phyloP scores from a whole-genome alignment of 108 stramenopile genomes.

The Cyclotella kingstonii region DNA sequence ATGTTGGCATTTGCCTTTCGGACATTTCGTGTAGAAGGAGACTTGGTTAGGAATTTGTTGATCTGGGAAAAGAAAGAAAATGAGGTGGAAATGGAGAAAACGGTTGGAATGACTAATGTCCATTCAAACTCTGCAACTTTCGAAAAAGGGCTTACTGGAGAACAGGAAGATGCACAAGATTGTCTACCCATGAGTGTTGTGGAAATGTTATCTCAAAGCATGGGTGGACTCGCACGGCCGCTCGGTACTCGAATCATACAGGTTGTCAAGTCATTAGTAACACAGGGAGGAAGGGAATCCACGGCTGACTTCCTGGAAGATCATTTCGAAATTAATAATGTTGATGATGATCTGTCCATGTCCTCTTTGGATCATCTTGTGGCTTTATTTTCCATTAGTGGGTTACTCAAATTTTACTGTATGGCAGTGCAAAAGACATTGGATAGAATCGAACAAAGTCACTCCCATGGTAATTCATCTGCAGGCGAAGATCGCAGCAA shows the following conservation, averaged over 20 bases:
- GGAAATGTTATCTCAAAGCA: slow-evolving; percentile 66
- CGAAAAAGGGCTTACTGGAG: neutral
- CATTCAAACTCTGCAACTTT: neutral
- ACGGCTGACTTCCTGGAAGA: slow-evolving; percentile 32
- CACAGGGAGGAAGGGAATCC: slow-evolving; percentile 44
- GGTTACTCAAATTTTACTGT: slow-evolving; percentile 74
- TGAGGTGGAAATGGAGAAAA: slow-evolving; percentile 13
- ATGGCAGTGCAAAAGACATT: slow-evolving; percentile 64
- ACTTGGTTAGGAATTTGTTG: slow-evolving; percentile 63
- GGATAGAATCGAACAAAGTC: slow-evolving; percentile 36
- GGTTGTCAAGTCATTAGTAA: slow-evolving; percentile 63
- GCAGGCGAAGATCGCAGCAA: neutral
- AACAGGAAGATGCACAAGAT: slow-evolving; percentile 22
- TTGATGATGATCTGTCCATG: slow-evolving; percentile 67
- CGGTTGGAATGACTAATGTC: neutral
- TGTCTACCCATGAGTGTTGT: slow-evolving; percentile 49
- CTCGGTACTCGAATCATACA: slow-evolving; percentile 77
- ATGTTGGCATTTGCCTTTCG: slow-evolving; percentile 87
- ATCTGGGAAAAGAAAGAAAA: slow-evolving; percentile 20
- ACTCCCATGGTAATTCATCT: neutral
- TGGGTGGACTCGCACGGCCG: slow-evolving; percentile 81
- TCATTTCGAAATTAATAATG: slow-evolving; percentile 31
- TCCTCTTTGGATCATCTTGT: slow-evolving; percentile 51
- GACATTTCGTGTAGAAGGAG: slow-evolving; percentile 74
- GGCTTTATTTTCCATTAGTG: slow-evolving; percentile 75